Evolutionary conservation across 345 rosid species (phyloP), one percentile per base, ranked within the genome.

Genomic region (Garcia nutans): DNA sequence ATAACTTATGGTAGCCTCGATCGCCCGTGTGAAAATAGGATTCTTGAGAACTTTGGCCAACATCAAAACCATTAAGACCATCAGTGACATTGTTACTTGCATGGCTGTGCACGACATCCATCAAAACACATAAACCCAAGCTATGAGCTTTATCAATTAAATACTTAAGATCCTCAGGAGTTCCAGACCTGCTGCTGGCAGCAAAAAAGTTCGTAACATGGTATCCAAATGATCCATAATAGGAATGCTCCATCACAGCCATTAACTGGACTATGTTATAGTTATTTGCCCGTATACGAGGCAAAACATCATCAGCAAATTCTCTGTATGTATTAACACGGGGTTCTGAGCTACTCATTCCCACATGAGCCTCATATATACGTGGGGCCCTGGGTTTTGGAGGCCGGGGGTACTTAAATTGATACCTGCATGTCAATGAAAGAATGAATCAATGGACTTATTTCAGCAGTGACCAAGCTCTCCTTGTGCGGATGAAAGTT

Each of bases 191-290:
- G 80, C 90, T 89, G 78, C 93, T 91, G 44, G 82, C 93, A 42
- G 92, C 91, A 83, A 91, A 91, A 82, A 89, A 91, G 85, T 87
- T 91, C 8, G 93, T 91, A 31, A 89, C 84, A 58, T 91, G 97
- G 70, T 91, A 91, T 20, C 97, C 97, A 85, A 91, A 91, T 26
- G 93, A 89, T 71, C 86, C 97, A 82, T 91, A 91, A 70, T 91
- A 91, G 33, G 97, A 88, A 82, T 91, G 97, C 82, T 91, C 97
- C 89, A 88, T 88, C 60, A 91, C 88, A 12, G 97, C 93, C 97
- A 91, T 91, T 77, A 91, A 75, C 76, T 91, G 93, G 70, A 91
- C 81, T 8, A 91, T 89, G 65, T 88, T 91, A 76, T 91, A 91
- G 82, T 91, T 89, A 75, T 87, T 91, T 75, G 87, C 92, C 65